Percentiles rank a stretch among this genome's conserved stretches.
phyloP scores from a whole-genome alignment of 495 filamentous ascomycete species.

The Aspergillus coremiiformis region DNA sequence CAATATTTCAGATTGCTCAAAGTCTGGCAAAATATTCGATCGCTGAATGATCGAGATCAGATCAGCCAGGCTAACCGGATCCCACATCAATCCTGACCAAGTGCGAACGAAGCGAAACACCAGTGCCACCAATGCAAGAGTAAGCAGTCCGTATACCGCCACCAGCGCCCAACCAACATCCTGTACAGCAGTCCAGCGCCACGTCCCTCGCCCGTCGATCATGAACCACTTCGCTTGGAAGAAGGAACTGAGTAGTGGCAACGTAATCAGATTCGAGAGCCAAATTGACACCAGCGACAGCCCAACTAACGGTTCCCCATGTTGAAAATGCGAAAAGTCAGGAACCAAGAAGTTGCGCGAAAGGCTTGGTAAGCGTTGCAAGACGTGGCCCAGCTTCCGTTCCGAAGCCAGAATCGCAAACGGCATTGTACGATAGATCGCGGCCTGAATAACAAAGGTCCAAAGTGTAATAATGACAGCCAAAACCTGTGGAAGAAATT shows the following conservation, averaged over 20 bases:
- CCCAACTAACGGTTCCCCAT: constrained; percentile 48
- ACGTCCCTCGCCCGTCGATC: constrained; percentile 38
- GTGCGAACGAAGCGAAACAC: constrained; percentile 41
- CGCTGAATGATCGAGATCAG: constrained; percentile 65
- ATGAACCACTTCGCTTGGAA: constrained; percentile 53
- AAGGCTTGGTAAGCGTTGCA: constrained; percentile 38
- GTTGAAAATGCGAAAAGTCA: constrained; percentile 47
- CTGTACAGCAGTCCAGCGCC: constrained; percentile 73
- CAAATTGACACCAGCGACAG: constrained; percentile 51
- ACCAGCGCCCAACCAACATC: constrained; percentile 72
- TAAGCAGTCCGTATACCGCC: constrained; percentile 60
- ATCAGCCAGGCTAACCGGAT: constrained; percentile 72
- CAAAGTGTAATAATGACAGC: constrained; percentile 66
- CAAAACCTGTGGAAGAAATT: constrained; percentile 75
- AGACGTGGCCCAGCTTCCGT: constrained; percentile 24
- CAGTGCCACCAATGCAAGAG: constrained; percentile 50
- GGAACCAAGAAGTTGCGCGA: constrained; percentile 52
- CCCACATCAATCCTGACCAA: constrained; percentile 76
- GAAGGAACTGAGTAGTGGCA: constrained; percentile 57
- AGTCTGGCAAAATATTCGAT: constrained; percentile 69
- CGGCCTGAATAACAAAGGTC: constrained; percentile 63
- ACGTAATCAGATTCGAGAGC: constrained; percentile 54
- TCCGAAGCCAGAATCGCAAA: constrained; percentile 67
- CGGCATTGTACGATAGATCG: constrained; percentile 69
- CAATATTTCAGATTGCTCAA: constrained; percentile 51